Evolutionary conservation across 345 rosid species (phyloP).

Genomic region (Aurinia saxatilis): DNA sequence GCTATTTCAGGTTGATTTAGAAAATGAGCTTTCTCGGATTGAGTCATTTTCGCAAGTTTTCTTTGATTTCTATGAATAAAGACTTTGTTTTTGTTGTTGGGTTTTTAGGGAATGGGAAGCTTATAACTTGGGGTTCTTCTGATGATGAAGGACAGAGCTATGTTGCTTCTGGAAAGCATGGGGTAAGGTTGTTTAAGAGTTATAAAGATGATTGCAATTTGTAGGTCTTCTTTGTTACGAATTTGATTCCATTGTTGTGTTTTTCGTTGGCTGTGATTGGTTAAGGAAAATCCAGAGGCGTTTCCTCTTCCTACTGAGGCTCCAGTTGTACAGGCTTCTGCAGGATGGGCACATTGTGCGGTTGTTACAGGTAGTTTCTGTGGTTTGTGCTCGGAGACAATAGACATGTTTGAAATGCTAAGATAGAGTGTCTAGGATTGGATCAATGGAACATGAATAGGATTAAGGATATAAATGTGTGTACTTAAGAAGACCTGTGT

Average conservation of each 20-base stretch:
- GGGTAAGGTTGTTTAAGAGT: slow-evolving; percentile 40
- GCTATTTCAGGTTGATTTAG: slow-evolving; percentile 58
- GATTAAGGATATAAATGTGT: not conserved
- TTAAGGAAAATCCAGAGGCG: slow-evolving; percentile 74
- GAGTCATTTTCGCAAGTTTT: not conserved
- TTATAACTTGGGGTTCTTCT: slow-evolving; percentile 73
- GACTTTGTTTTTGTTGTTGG: not conserved
- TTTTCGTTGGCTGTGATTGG: not conserved
- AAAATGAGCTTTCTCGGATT: not conserved
- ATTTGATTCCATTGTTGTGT: slow-evolving; percentile 22
- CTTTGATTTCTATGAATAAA: not conserved
- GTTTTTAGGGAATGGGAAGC: slow-evolving; percentile 58
- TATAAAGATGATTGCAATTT: slow-evolving; percentile 15
- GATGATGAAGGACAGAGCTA: slow-evolving; percentile 77
- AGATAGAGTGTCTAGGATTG: not conserved
- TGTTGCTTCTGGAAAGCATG: slow-evolving; percentile 67
- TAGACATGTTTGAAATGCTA: not conserved
- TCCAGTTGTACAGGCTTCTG: slow-evolving; percentile 47
- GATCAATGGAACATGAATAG: not conserved
- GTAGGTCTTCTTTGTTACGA: not conserved
- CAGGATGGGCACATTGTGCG: slow-evolving; percentile 92
- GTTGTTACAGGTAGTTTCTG: slow-evolving; percentile 47
- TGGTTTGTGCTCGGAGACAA: not conserved
- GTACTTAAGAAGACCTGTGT: not conserved
- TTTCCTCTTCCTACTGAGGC: slow-evolving; percentile 62